Base-by-base conservation (phyloP, 2,329 filamentous ascomycete species). In the Diaporthe sp. region DNA sequence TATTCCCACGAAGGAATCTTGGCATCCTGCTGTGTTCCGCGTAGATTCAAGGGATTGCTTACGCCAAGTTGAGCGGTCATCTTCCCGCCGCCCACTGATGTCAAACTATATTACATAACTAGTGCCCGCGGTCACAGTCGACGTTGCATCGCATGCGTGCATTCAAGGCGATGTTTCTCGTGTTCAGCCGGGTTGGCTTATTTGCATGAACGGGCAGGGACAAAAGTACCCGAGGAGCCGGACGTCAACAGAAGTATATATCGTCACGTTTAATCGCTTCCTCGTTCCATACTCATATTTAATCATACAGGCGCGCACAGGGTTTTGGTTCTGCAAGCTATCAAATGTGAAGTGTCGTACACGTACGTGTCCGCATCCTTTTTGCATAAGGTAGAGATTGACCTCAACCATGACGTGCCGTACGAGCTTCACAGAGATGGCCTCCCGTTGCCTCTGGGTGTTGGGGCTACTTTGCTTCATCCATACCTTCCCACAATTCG, bases 11-110 rank as follows among this genome's bases (percentile, higher is more conserved):
- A 53, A 68, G 49, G 65, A 55, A 28, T 55, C 46, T 69, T 55
- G 51, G 65, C 65, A 25, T 37, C 22, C 13, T 68, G 44, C 44
- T 19, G 65, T 42, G 31, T 42, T 6, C 65, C n/a, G 49, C 15
- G 65, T 31, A 42, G n/a, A 31, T 10, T 69, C 19, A 69, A 69
- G 17, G 49, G 49, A 55, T 25, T 69, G 65, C 65, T 69, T 19
- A 69, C 49, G 65, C 65, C 65, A 69, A 69, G 65, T 25, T 42
- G 34, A 22, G 12, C 46, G 15, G 17, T 28, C 37, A 55, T 13
- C 9, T 22, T 55, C 17, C 46, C 22, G 65, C 31, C 31, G 46
- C 65, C 65, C n/a, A 55, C 49, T 69, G 34, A 9, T 13, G 49
- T 6, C 42, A n/a, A 28, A 42, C 34, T 39, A 13, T 37, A 39